Base-by-base conservation (phyloP, 2,329 filamentous ascomycete genomes). In the Penicillium digitatum region DNA sequence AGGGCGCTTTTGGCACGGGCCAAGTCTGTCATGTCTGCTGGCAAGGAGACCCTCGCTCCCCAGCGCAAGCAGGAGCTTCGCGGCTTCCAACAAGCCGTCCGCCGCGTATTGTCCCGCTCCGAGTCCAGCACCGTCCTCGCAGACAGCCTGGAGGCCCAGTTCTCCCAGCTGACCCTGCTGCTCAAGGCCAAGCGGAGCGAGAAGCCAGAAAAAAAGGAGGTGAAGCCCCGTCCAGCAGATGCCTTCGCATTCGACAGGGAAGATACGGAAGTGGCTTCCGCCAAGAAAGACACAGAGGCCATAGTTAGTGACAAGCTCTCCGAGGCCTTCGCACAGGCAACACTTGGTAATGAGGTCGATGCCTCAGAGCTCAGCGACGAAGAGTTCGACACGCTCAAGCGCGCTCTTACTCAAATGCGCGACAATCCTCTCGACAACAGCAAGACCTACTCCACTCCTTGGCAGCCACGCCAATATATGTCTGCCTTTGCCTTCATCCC, bases 401-500 rank as follows among this genome's bases (percentile, higher is more conserved):
- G 73, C 22, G 87, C 89, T 22, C 80, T 94, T 44, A 76, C 79
- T 51, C 78, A 82, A 63, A 82, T 89, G 67, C 78, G 81, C 54
- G 84, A 90, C 70, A 95, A 96, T 75, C 87, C 90, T 0, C 75
- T 87, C 56, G 90, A 96, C 73, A 73, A 76, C 26, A 76, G 74
- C 54, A 95, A 95, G 76, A 90, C 94, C 3, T 99, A 99, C 71
- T 82, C 82, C 5, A 96, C 92, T 1, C 94, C 94, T 12, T 99
- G 94, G 94, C 78, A 82, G 61, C 94, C 94, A 12, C 82, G 91
- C 53, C 82, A 87, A 49, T 97, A 84, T 75, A 95, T 99, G 89
- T 81, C 84, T 48, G 86, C 92, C 0, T 99, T 99, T 74, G 91
- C 92, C 24, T 96, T 96, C 74, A 91, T 99, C 63, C 94, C 94